Conservation (phyloP, 192 early-diverging fungal genomes). For the Entophlyctis helioformis region DNA sequence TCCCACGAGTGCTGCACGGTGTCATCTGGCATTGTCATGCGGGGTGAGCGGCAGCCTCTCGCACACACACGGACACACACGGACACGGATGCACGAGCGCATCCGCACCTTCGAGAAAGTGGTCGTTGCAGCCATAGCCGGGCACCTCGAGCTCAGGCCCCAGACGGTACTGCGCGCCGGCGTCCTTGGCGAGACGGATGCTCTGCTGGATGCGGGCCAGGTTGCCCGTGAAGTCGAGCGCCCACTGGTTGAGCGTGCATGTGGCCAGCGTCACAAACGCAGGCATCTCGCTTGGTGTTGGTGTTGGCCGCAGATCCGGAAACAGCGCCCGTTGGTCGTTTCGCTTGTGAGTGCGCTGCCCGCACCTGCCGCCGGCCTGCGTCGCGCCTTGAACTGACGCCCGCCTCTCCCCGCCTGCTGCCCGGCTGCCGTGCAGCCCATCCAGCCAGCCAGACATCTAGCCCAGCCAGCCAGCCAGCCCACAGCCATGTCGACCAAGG, state of each 20-base stretch:
- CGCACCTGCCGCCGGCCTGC: no score
- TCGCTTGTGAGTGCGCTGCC: no score
- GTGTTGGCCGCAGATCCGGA: no score
- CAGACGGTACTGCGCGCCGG: constrained; percentile 70
- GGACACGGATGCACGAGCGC: background rate
- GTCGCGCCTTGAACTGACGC: no score
- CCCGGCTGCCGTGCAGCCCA: no score
- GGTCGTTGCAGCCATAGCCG: constrained; percentile 97
- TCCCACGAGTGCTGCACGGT: constrained; percentile 94
- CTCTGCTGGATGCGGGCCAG: constrained; percentile 71
- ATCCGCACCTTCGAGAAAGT: constrained; percentile 76
- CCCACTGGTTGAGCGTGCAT: constrained; percentile 60
- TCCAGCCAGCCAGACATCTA: no score
- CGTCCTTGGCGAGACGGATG: constrained; percentile 68
- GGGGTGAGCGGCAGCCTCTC: no score
- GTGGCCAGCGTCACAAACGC: no score
- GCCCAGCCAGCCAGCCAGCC: no score
- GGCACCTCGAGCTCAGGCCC: constrained; percentile 96
- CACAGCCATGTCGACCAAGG: constrained; percentile 40
- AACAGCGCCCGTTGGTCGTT: no score
- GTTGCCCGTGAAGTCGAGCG: constrained; percentile 94
- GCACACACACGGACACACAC: background rate
- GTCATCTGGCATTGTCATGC: constrained; percentile 53
- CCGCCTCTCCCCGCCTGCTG: no score
- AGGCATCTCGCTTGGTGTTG: no score